Evolutionary conservation across 306 rosid genomes (phyloP).

Genomic region (Cucurbita moschata): DNA sequence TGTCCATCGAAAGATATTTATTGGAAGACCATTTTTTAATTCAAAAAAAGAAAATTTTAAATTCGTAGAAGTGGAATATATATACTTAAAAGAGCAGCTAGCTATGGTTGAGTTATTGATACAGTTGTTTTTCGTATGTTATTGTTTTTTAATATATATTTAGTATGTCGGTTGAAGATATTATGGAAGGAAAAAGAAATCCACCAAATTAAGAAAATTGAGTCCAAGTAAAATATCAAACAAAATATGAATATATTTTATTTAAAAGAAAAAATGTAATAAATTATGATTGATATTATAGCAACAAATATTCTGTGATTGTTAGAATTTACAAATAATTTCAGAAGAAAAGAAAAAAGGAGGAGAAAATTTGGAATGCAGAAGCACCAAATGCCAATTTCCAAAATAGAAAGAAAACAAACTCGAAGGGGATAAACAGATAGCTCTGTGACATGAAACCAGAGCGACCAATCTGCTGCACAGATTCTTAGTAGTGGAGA

Average conservation of each 20-base stretch:
- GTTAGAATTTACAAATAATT: background rate
- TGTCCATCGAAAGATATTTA: no score
- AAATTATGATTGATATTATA: background rate
- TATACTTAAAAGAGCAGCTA: no score
- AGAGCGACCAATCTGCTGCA: background rate
- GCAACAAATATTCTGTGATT: background rate
- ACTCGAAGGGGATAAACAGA: slow-evolving; percentile 1
- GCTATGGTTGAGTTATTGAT: no score
- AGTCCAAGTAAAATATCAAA: background rate
- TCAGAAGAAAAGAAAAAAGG: background rate
- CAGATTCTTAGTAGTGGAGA: background rate
- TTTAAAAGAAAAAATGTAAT: no score
- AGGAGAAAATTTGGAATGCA: background rate
- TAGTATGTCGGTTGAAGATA: background rate
- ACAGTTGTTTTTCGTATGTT: no score
- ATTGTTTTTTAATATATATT: no score
- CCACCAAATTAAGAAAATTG: background rate
- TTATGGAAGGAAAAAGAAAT: background rate
- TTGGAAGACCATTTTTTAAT: no score
- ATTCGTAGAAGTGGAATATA: no score
- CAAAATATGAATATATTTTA: no score
- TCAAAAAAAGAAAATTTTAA: no score
- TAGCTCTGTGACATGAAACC: background rate
- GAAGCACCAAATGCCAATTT: background rate
- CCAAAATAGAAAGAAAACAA: slow-evolving; percentile 4